These are phyloP conservation scores for Malassezia psittaci DNA, from an alignment of 1,284 basidiomycete genomes.

Conservation along the genomic window DNA sequence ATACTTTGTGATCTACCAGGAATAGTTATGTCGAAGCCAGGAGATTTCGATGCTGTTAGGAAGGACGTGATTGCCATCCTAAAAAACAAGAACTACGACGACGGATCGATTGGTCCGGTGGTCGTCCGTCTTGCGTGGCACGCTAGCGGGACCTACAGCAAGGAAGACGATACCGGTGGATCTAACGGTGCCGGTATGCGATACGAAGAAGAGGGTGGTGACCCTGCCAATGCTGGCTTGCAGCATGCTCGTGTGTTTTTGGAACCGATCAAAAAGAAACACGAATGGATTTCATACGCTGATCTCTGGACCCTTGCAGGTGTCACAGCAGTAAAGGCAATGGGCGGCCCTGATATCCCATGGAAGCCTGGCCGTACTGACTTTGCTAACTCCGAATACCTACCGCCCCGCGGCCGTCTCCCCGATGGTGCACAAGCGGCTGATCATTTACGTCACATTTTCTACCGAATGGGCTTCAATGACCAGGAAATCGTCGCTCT, in stretches of 20 bases:
- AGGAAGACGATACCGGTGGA: constrained; percentile 73
- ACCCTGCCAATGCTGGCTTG: constrained; percentile 80
- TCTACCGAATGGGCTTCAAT: constrained; percentile 57
- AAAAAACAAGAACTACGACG: constrained; percentile 42
- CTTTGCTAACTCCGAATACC: constrained; percentile 49
- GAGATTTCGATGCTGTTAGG: constrained; percentile 39
- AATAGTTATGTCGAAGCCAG: constrained; percentile 20
- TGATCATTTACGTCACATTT: constrained; percentile 68
- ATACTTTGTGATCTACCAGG: neutral
- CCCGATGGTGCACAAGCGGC: constrained; percentile 77
- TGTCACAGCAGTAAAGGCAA: constrained; percentile 59
- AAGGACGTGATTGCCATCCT: constrained; percentile 39
- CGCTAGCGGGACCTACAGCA: constrained; percentile 64
- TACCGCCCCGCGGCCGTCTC: constrained; percentile 79
- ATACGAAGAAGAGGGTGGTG: constrained; percentile 53
- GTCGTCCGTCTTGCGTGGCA: constrained; percentile 82
- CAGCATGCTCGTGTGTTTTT: constrained; percentile 70
- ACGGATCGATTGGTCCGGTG: constrained; percentile 51
- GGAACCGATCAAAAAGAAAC: constrained; percentile 67
- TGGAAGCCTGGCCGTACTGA: constrained; percentile 50
- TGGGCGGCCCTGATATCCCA: constrained; percentile 44
- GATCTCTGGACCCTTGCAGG: constrained; percentile 50
- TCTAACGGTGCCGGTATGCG: constrained; percentile 48
- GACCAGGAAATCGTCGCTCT: constrained; percentile 78
- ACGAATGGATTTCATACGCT: constrained; percentile 44